Percentiles rank a stretch among this genome's conserved stretches.
Evolutionary conservation across 108 stramenopile species (phyloP).

Genomic region (Cylindrotheca fusiformis): DNA sequence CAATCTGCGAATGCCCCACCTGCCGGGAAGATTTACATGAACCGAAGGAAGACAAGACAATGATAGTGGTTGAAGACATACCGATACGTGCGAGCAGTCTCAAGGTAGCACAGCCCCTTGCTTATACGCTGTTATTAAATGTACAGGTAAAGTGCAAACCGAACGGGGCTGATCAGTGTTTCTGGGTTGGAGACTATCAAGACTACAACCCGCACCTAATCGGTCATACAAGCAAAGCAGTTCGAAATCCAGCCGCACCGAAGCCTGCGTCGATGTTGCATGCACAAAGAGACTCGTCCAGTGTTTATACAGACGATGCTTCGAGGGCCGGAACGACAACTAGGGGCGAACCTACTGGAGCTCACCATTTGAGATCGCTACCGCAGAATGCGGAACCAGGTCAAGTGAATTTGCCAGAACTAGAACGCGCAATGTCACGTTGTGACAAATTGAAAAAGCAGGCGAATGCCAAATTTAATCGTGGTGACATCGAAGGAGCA

Average conservation of each 20-base stretch:
- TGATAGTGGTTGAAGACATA: slow-evolving; percentile 7
- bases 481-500: slow-evolving; percentile 41
- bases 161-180: not conserved
- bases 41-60: not conserved
- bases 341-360: slow-evolving; percentile 19
- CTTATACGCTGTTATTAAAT: slow-evolving; percentile 19
- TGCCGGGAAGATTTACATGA: slow-evolving; percentile 18
- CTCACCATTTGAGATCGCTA: slow-evolving; percentile 14
- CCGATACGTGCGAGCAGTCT: slow-evolving; percentile 5
- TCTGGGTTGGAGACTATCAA: slow-evolving; percentile 33
- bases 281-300: not conserved
- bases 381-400: slow-evolving; percentile 9
- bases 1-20: slow-evolving; percentile 15
- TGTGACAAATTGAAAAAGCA: slow-evolving; percentile 53
- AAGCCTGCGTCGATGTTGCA: not conserved
- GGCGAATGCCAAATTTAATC: slow-evolving; percentile 53
- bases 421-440: slow-evolving; percentile 28
- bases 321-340: slow-evolving; percentile 12
- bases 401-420: slow-evolving; percentile 19
- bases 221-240: not conserved
- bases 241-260: not conserved
- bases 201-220: slow-evolving; percentile 17
- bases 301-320: slow-evolving; percentile 15
- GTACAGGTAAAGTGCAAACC: slow-evolving; percentile 32
- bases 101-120: slow-evolving; percentile 34